These are phyloP conservation scores for Claviceps monticola DNA, from an alignment of 2,329 filamentous ascomycete species.

Conservation along the genomic window DNA sequence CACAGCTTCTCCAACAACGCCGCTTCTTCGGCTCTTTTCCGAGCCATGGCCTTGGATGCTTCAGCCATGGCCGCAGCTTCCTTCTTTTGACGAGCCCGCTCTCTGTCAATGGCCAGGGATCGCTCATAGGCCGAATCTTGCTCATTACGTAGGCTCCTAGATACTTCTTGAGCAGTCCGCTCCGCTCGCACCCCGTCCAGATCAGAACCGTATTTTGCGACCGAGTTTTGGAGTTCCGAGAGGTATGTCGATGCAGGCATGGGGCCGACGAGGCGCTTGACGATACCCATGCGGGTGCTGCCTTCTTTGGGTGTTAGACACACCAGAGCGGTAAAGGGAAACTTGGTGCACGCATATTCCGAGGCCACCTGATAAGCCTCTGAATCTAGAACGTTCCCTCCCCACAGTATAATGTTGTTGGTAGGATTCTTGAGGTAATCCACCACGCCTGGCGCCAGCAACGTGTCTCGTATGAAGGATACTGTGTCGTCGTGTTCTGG, in stretches of 20 bases:
- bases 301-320: constrained; percentile 78
- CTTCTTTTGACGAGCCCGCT: constrained; percentile 60
- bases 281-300: constrained; percentile 77
- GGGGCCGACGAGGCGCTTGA: constrained; percentile 64
- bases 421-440: constrained; percentile 58
- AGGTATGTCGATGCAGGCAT: constrained; percentile 59
- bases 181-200: constrained; percentile 62
- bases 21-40: constrained; percentile 48
- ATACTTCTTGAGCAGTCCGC: constrained; percentile 64
- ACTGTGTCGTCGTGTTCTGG: constrained; percentile 90
- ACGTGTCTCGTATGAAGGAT: constrained; percentile 66
- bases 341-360: constrained; percentile 80
- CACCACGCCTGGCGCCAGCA: constrained; percentile 62
- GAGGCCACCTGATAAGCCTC: constrained; percentile 90
- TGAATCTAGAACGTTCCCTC: constrained; percentile 80
- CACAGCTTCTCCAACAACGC: constrained; percentile 29
- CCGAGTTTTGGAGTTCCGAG: constrained; percentile 57
- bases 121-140: constrained; percentile 92
- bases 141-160: constrained; percentile 68
- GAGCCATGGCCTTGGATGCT: constrained; percentile 49
- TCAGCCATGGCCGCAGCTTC: constrained; percentile 63
- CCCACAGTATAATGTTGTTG: constrained; percentile 82
- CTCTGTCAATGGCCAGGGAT: constrained; percentile 74
- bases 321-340: constrained; percentile 76
- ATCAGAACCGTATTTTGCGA: constrained; percentile 63